These are phyloP conservation scores for Pulicaria dysenterica DNA, from an alignment of 129 eudicot species.

Conservation along the genomic window DNA sequence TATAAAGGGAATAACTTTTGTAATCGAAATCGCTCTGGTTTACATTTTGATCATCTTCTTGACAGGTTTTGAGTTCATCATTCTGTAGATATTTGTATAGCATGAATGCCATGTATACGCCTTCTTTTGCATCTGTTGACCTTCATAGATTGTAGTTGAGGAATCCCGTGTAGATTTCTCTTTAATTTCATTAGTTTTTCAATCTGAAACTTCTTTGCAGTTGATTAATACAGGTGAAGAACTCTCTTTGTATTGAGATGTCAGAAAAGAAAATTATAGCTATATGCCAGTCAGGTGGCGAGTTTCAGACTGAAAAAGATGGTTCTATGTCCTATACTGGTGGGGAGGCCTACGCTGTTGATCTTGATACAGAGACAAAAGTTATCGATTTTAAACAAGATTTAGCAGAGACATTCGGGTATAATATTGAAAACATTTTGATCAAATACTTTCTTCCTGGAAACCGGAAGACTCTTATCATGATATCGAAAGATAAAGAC, in stretches of 20 bases:
- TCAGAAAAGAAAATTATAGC: conserved; percentile 76
- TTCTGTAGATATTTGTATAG: neutral
- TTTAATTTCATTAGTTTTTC: neutral
- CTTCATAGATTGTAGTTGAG: neutral
- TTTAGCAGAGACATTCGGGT: conserved; percentile 69
- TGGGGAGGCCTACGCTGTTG: conserved; percentile 91
- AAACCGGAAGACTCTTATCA: conserved; percentile 77
- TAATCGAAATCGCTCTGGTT: no score
- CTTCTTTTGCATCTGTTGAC: neutral
- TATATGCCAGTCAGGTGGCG: conserved; percentile 91
- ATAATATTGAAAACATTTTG: conserved; percentile 52
- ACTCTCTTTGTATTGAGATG: conserved; percentile 41
- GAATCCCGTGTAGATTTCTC: neutral
- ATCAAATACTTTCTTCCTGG: conserved; percentile 93
- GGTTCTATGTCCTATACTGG: conserved; percentile 71
- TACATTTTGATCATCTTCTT: no score
- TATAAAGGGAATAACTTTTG: no score
- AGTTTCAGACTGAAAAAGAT: conserved; percentile 58
- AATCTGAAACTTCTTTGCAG: no score
- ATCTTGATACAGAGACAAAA: conserved; percentile 65
- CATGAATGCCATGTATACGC: neutral
- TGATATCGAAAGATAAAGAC: conserved; percentile 83
- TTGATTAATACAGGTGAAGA: neutral
- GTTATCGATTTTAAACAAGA: conserved; percentile 74
- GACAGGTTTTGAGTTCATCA: no score